A percentile compares a stretch with the other conserved stretches of the same genome.
These are phyloP conservation scores for Agaricus blazei DNA, from an alignment of 768 basidiomycete genomes.

Conservation along the genomic window DNA sequence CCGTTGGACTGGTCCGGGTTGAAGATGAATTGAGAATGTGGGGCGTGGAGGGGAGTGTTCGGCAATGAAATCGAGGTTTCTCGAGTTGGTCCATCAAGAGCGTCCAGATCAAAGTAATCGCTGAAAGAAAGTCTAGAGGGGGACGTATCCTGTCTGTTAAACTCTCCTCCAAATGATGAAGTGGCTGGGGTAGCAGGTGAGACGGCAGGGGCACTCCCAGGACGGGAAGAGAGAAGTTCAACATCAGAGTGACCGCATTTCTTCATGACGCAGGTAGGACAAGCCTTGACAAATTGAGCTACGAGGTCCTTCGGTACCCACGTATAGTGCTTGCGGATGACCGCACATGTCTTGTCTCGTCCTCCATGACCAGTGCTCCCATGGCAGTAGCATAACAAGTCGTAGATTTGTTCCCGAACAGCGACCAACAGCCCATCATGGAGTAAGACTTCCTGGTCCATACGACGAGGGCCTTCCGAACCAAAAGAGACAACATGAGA, in stretches of 20 bases:
- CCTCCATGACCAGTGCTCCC: constrained; percentile 63
- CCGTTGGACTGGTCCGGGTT: neutral
- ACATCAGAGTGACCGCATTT: constrained; percentile 29
- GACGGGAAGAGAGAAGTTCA: neutral
- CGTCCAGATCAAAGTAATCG: constrained; percentile 16
- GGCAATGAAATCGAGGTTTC: constrained; percentile 1
- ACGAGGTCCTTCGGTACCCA: constrained; percentile 86
- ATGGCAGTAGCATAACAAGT: constrained; percentile 72
- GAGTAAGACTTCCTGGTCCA: constrained; percentile 44
- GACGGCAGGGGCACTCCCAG: neutral
- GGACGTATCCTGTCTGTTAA: constrained; percentile 9
- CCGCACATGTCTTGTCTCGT: constrained; percentile 70
- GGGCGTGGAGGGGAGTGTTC: constrained; percentile 5
- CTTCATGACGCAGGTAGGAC: constrained; percentile 65
- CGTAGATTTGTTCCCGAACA: constrained; percentile 73
- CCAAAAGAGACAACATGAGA: constrained; percentile 23
- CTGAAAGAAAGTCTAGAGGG: constrained; percentile 17
- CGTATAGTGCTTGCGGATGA: constrained; percentile 65
- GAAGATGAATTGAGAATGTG: constrained; percentile 5
- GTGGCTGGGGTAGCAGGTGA: neutral
- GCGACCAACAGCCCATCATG: constrained; percentile 75
- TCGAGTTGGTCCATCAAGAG: constrained; percentile 2
- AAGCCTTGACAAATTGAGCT: constrained; percentile 70
- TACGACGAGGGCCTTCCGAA: constrained; percentile 12
- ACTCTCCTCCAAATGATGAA: neutral